A percentile compares a stretch with the other conserved stretches of the same genome.
Conservation (phyloP, 2,329 filamentous ascomycete genomes). For the Aspergillus jensenii region DNA sequence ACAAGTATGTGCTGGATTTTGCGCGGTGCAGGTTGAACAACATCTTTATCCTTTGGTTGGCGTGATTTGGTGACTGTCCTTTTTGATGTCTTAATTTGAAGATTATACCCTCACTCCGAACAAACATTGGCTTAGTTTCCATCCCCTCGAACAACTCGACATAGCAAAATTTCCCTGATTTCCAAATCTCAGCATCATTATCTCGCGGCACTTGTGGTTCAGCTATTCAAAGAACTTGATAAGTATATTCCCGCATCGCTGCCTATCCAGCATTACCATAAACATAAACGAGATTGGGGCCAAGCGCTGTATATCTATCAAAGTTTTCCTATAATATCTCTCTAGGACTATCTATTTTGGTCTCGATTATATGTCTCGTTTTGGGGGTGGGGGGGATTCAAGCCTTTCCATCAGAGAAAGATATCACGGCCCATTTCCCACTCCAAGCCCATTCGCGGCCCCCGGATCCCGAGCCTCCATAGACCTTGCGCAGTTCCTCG, state of each 20-base stretch:
- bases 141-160: neutral
- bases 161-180: neutral
- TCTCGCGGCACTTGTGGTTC: neutral
- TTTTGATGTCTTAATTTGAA: neutral
- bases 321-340: too few species aligned
- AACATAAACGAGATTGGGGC: too few species aligned
- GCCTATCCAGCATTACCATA: too few species aligned
- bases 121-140: neutral
- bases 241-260: too few species aligned
- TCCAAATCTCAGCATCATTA: too few species aligned
- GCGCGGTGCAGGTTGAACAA: neutral
- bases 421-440: constrained; percentile 95
- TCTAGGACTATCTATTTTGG: neutral
- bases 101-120: neutral
- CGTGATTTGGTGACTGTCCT: neutral
- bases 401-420: constrained; percentile 70
- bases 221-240: neutral
- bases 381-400: neutral
- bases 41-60: neutral
- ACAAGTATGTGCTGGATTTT: neutral
- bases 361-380: neutral
- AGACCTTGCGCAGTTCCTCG: constrained; percentile 69
- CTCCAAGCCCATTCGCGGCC: constrained; percentile 89
- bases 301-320: too few species aligned
- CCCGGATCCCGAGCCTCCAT: constrained; percentile 68